A percentile compares a stretch with the other conserved stretches of the same genome.
These are phyloP conservation scores for Claviceps quebecensis DNA, from an alignment of 2,329 filamentous ascomycete genomes.

Conservation along the genomic window DNA sequence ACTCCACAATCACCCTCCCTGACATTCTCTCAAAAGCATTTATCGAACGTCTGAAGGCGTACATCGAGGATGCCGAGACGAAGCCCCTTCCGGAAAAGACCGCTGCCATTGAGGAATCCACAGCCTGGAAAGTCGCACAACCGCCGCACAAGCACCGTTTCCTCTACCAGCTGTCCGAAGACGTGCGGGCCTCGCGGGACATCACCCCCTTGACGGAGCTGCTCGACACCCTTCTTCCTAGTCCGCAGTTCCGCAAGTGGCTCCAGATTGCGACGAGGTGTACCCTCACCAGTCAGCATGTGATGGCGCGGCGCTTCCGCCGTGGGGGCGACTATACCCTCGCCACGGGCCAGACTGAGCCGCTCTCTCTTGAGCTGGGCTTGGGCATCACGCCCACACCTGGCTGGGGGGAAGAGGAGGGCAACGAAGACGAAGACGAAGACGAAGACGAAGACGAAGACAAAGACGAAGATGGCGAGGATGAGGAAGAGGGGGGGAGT, in stretches of 20 bases:
- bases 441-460: constrained; percentile 31
- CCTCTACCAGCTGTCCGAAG: constrained; percentile 54
- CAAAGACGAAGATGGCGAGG: constrained; percentile 30
- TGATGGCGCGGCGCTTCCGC: constrained; percentile 78
- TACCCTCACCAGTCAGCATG: constrained; percentile 55
- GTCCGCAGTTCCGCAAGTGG: constrained; percentile 78
- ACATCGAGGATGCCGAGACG: constrained; percentile 53
- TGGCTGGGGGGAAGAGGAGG: constrained; percentile 67
- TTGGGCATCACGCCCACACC: constrained; percentile 71
- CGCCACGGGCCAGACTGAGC: constrained; percentile 68
- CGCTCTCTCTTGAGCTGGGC: constrained; percentile 67
- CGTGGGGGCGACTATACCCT: constrained; percentile 83
- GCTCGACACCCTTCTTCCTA: constrained; percentile 70
- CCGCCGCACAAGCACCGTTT: constrained; percentile 95
- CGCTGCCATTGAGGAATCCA: constrained; percentile 41
- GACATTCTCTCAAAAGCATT: constrained; percentile 46
- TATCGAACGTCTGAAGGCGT: constrained; percentile 57
- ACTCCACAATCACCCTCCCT: constrained; percentile 59
- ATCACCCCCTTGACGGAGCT: constrained; percentile 59
- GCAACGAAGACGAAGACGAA: constrained; percentile 29
- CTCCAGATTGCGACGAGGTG: constrained; percentile 69
- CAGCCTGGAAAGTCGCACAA: constrained; percentile 59
- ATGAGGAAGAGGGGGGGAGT: constrained; percentile 18
- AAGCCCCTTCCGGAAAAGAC: constrained; percentile 31
- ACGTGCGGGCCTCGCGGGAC: constrained; percentile 23